A percentile compares a stretch with the other conserved stretches of the same genome.
Evolutionary conservation across 2,329 filamentous ascomycete species (phyloP).

Genomic region (Aspergillus melleus): DNA sequence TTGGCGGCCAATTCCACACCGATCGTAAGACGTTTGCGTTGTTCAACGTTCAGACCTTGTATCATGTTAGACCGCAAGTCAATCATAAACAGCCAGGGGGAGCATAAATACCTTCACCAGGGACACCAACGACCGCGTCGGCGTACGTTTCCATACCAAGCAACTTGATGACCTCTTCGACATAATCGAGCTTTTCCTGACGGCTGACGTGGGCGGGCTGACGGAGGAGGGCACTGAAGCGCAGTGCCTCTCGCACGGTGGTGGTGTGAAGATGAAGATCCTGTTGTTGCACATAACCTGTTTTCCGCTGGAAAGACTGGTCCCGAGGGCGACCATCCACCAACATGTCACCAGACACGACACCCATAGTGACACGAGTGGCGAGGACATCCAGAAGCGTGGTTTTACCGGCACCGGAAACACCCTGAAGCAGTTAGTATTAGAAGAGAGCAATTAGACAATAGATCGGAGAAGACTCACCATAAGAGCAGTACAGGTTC

Average conservation of each 20-base stretch:
- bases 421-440: constrained; percentile 52
- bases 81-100: neutral
- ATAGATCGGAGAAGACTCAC: constrained; percentile 32
- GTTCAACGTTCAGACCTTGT: constrained; percentile 58
- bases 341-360: constrained; percentile 84
- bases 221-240: constrained; percentile 81
- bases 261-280: constrained; percentile 83
- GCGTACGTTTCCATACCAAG: constrained; percentile 89
- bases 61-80: constrained; percentile 6
- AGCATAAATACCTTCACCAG: constrained; percentile 67
- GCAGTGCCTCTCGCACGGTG: constrained; percentile 84
- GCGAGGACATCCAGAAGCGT: constrained; percentile 85
- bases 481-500: constrained; percentile 87
- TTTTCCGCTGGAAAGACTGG: constrained; percentile 84
- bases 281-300: constrained; percentile 89
- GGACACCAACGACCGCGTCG: constrained; percentile 86
- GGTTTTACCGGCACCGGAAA: constrained; percentile 91
- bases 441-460: constrained; percentile 26
- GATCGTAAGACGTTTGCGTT: constrained; percentile 79
- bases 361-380: constrained; percentile 82
- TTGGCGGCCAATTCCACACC: constrained; percentile 95
- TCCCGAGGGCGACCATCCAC: constrained; percentile 74
- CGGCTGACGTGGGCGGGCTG: constrained; percentile 73
- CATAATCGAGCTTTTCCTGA: constrained; percentile 80
- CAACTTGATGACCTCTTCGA: constrained; percentile 86